Evolutionary conservation across 1,284 basidiomycete species (phyloP).

Genomic region (Afroboletus lepidellus): DNA sequence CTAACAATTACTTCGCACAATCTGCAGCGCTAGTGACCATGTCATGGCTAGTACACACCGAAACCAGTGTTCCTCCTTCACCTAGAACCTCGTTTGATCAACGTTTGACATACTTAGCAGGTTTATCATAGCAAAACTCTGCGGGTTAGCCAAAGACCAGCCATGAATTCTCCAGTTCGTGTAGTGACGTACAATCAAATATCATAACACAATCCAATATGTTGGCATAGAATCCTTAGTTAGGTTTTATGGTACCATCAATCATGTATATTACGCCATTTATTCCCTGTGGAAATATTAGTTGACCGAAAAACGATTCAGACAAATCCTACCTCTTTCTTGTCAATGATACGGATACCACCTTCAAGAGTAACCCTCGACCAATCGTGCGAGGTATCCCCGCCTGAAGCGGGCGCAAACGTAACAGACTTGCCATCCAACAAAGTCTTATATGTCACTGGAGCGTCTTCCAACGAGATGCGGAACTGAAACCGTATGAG

Average conservation of each 20-base stretch:
- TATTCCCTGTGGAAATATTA: conserved; percentile 44
- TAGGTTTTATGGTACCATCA: conserved; percentile 54
- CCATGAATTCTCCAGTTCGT: no score
- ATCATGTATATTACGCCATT: conserved; percentile 73
- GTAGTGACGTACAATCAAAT: neutral
- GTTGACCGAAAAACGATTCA: conserved; percentile 1
- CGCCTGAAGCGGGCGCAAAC: conserved; percentile 42
- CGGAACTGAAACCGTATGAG: conserved; percentile 21
- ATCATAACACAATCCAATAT: neutral
- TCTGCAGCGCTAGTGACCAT: no score
- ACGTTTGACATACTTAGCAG: no score
- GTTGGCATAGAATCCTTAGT: conserved; percentile 6
- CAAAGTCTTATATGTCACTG: conserved; percentile 46
- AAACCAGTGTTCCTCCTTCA: no score
- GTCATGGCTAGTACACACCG: no score
- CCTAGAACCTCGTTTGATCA: no score
- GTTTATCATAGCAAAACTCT: no score
- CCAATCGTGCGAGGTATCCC: conserved; percentile 51
- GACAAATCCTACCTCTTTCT: conserved; percentile 36
- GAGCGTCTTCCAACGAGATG: conserved; percentile 31
- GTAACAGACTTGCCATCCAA: conserved; percentile 53
- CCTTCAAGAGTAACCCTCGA: conserved; percentile 52
- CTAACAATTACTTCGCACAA: no score
- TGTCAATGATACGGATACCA: conserved; percentile 49
- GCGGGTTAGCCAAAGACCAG: no score